Evolutionary conservation across 73 alveolate genomes (phyloP), one percentile per base, ranked within the genome.

Genomic region (Symbiodinium pilosum): DNA sequence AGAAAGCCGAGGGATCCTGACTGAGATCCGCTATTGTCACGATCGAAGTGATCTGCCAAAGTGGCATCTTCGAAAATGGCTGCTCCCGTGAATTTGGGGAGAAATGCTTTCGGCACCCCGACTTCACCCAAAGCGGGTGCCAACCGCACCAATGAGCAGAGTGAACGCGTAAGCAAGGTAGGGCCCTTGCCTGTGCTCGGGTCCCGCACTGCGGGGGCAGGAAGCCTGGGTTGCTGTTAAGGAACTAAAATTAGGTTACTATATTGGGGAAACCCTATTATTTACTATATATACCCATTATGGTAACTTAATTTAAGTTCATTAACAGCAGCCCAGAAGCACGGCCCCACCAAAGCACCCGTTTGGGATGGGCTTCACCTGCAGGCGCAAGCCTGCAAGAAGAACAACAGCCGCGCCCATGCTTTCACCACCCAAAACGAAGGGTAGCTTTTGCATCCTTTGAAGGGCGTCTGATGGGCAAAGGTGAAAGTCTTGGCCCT

Each of bases 181-280:
- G 68, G 68, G 68, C 68, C 68, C 68, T 51, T 51, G 68, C 68
- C 68, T 51, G 68, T 51, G 68, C 68, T 51, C 68, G 68, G 68
- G 68, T 51, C 68, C 68, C 68, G 68, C 68, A 51, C 68, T 51
- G 68, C 68, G 68, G 68, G 68, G 4, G 68, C 68, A 51, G 68
- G 68, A 51, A 51, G n/a, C n/a, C n/a, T n/a, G n/a, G n/a, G n/a
- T n/a, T n/a, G n/a, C n/a, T n/a, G n/a, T n/a, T n/a, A n/a, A n/a
- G n/a, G n/a, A n/a, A n/a, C n/a, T n/a, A n/a, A n/a, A n/a, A n/a
- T n/a, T n/a, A n/a, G n/a, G n/a, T n/a, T n/a, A n/a, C n/a, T n/a
- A n/a, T n/a, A n/a, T n/a, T n/a, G n/a, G n/a, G n/a, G n/a, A n/a
- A n/a, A n/a, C n/a, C n/a, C n/a, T n/a, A n/a, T n/a, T n/a, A n/a